Percentiles rank a stretch among this genome's conserved stretches.
These are phyloP conservation scores for Moniliophthora roreri DNA, from an alignment of 1,284 basidiomycete species.

Conservation along the genomic window DNA sequence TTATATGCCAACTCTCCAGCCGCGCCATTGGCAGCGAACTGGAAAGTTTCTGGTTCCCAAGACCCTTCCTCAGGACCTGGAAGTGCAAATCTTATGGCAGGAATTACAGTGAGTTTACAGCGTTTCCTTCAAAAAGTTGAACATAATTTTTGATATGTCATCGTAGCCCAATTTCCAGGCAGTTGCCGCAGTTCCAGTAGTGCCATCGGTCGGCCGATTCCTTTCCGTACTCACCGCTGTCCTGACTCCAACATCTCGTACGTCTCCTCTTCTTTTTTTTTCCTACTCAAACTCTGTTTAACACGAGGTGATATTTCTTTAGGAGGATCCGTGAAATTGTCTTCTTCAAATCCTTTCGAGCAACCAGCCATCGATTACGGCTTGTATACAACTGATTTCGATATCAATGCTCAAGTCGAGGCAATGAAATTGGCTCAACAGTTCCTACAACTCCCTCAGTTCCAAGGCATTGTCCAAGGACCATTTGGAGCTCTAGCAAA, in stretches of 20 bases:
- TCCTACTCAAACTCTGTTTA: neutral
- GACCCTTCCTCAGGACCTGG: constrained; percentile 20
- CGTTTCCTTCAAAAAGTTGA: no score
- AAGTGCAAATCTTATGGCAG: neutral
- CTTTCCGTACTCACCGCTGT: neutral
- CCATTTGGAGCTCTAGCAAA: no score
- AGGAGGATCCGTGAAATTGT: constrained; percentile 1
- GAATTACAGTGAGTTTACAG: no score
- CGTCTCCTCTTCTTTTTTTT: neutral
- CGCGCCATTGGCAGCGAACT: neutral
- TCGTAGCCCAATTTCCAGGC: neutral
- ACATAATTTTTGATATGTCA: neutral
- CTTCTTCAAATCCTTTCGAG: constrained; percentile 2
- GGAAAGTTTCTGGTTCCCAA: neutral
- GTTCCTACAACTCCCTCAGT: no score
- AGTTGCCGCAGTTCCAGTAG: neutral
- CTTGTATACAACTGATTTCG: neutral
- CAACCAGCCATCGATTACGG: neutral
- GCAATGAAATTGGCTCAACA: no score
- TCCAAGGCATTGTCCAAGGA: no score
- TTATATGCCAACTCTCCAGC: neutral
- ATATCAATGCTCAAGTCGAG: no score
- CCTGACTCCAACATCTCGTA: constrained; percentile 6
- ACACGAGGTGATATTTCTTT: neutral
- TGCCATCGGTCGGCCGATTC: neutral